Conservation (phyloP, 2,329 filamentous ascomycete species). For the Aspergillus versicolor region DNA sequence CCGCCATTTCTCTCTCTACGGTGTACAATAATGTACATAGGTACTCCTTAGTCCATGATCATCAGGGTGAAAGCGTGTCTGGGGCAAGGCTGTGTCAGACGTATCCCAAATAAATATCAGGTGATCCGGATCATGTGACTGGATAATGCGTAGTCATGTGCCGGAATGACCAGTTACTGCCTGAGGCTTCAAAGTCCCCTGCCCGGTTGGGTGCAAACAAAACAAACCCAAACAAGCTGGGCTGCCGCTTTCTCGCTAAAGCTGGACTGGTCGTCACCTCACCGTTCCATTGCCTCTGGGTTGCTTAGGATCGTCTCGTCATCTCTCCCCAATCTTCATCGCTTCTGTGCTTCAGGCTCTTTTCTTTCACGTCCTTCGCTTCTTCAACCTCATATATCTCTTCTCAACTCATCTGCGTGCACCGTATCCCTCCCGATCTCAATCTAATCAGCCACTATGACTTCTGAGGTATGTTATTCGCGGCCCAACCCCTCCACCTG, state of each 20-base stretch:
- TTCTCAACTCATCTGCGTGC: conserved; percentile 24
- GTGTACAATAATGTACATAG: too few species aligned
- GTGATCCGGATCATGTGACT: neutral
- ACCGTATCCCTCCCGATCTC: conserved; percentile 28
- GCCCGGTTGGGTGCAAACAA: conserved; percentile 18
- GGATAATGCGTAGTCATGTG: neutral
- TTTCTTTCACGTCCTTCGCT: conserved; percentile 12
- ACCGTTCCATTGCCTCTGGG: conserved; percentile 24
- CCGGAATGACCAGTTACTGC: conserved; percentile 1
- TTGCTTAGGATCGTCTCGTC: conserved; percentile 24
- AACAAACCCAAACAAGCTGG: conserved; percentile 20
- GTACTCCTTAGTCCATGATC: too few species aligned
- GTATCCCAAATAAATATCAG: neutral
- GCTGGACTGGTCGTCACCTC: conserved; percentile 25
- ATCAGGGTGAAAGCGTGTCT: too few species aligned
- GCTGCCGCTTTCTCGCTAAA: conserved; percentile 23
- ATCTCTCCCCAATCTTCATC: conserved; percentile 16
- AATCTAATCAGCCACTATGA: conserved; percentile 59
- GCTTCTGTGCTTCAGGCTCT: conserved; percentile 9
- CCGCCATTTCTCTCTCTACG: neutral
- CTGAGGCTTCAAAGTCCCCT: conserved; percentile 12
- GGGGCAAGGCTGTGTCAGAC: too few species aligned
- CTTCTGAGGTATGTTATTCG: conserved; percentile 59
- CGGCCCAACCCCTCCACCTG: conserved; percentile 34
- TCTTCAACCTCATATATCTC: conserved; percentile 14